Conservation (phyloP, 179 eudicot species). For the Dionaea muscipula region DNA sequence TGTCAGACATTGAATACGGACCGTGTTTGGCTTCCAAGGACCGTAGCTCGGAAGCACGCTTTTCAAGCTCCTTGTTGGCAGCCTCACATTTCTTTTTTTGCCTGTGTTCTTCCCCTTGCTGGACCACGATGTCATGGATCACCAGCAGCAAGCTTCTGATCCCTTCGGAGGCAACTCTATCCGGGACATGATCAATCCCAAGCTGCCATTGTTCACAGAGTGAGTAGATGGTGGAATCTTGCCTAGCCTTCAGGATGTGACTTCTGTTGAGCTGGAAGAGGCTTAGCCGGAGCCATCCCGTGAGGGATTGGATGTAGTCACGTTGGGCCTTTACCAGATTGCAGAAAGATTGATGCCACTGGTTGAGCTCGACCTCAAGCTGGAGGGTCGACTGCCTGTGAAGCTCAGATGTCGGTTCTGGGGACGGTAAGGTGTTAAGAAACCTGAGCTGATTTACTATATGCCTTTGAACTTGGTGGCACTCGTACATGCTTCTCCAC, state of each 20-base stretch:
- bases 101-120: slow-evolving; percentile 67
- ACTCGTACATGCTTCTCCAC: slow-evolving; percentile 96
- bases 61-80: slow-evolving; percentile 67
- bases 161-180: slow-evolving; percentile 88
- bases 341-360: slow-evolving; percentile 77
- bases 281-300: slow-evolving; percentile 94
- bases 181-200: slow-evolving; percentile 56
- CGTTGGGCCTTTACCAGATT: slow-evolving; percentile 65
- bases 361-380: slow-evolving; percentile 81
- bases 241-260: slow-evolving; percentile 35
- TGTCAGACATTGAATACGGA: slow-evolving; percentile 30
- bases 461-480: slow-evolving; percentile 86
- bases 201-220: slow-evolving; percentile 88
- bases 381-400: slow-evolving; percentile 85
- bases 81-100: slow-evolving; percentile 68
- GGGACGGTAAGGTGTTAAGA: slow-evolving; percentile 49
- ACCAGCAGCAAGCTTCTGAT: slow-evolving; percentile 51
- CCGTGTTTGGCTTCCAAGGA: slow-evolving; percentile 58
- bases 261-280: slow-evolving; percentile 60
- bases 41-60: slow-evolving; percentile 46
- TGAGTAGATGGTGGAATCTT: slow-evolving; percentile 67
- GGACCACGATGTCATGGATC: slow-evolving; percentile 69
- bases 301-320: slow-evolving; percentile 59
- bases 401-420: slow-evolving; percentile 67
- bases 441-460: slow-evolving; percentile 87